Evolutionary conservation across 2,329 filamentous ascomycete species (phyloP).

Genomic region (Calonectria montana): DNA sequence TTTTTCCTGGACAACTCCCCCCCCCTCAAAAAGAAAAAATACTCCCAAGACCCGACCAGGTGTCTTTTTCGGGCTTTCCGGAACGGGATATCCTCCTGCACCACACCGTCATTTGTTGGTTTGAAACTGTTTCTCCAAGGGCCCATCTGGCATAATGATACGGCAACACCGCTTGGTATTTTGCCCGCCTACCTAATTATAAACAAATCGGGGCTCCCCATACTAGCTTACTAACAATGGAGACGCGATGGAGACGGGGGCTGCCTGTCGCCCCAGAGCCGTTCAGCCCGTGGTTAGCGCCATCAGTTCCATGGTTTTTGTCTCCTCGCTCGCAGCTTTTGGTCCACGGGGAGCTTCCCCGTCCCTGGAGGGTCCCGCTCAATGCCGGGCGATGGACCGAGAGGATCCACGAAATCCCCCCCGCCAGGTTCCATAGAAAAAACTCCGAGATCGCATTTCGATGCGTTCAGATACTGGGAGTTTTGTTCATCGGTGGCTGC

Average conservation of each 20-base stretch:
- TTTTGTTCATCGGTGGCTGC: not conserved
- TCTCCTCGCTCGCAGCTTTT: not conserved
- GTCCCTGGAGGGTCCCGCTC: not conserved
- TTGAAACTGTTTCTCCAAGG: not conserved
- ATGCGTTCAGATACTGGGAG: not conserved
- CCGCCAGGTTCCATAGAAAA: not conserved
- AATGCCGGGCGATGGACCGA: not conserved
- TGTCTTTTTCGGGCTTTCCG: constrained; percentile 1
- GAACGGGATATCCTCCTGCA: not conserved
- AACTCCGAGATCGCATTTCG: not conserved
- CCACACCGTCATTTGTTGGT: constrained; percentile 1
- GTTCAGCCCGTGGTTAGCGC: not conserved
- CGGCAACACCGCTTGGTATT: not conserved
- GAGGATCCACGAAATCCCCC: not conserved
- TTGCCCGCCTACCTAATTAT: not conserved
- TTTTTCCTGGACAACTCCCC: not conserved
- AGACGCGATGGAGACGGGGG: not conserved
- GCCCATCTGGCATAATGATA: not conserved
- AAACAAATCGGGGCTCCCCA: not conserved
- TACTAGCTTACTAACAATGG: not conserved
- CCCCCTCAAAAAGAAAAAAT: not conserved
- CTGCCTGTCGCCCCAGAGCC: not conserved
- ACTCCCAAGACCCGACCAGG: not conserved
- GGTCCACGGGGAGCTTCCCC: not conserved
- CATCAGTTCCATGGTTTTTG: not conserved